phyloP scores from a whole-genome alignment of 441 rosid genomes.

The Populus trichocarpa region DNA sequence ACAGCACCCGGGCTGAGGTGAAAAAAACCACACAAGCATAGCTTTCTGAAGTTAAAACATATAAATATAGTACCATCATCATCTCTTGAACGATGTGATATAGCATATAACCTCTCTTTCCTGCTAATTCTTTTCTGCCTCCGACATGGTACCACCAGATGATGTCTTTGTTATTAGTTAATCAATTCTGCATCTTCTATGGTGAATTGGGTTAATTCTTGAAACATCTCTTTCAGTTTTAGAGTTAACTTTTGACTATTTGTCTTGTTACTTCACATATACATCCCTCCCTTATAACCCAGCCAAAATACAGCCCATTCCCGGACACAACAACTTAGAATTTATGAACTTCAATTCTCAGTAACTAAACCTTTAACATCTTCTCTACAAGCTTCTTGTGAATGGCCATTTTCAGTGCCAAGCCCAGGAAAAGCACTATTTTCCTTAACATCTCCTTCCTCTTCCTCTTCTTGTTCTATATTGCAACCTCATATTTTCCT shows the following conservation, averaged over 20 bases:
- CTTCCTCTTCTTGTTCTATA: constrained; percentile 35
- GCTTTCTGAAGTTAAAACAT: not conserved
- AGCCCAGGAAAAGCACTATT: constrained; percentile 28
- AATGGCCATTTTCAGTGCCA: constrained; percentile 34
- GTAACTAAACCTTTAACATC: not conserved
- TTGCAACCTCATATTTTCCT: constrained; percentile 23
- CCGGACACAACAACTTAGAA: constrained; percentile 15
- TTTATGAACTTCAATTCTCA: constrained; percentile 10
- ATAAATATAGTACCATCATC: not conserved
- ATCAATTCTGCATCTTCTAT: not conserved
- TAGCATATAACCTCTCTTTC: not conserved
- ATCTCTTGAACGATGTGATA: not conserved
- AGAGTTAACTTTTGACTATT: not conserved
- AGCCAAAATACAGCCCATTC: constrained; percentile 20
- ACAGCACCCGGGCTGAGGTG: not conserved
- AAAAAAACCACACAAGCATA: not conserved
- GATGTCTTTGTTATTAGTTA: not conserved
- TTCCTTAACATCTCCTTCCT: constrained; percentile 51
- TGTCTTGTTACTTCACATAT: not conserved
- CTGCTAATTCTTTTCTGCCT: not conserved
- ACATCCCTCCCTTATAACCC: not conserved
- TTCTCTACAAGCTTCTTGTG: constrained; percentile 20
- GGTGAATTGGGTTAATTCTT: not conserved
- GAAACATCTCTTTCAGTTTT: not conserved
- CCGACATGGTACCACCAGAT: not conserved